Evolutionary conservation across 257 asterid genomes (phyloP), one percentile per base, ranked within the genome.

Genomic region (Solanum microdontum): DNA sequence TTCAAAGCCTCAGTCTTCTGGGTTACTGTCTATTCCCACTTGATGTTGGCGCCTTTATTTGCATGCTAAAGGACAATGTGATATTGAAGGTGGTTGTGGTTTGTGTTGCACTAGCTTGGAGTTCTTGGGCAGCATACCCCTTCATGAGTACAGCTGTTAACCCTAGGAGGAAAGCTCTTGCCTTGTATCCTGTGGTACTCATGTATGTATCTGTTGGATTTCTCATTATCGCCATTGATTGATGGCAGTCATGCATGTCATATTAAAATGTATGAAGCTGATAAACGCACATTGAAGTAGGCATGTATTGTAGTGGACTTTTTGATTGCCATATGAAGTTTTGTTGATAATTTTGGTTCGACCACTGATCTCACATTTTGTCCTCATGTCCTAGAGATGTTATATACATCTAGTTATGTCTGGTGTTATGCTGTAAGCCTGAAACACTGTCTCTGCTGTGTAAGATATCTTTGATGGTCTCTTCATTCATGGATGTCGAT

Each of bases 51-150:
- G 98, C 99, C 34, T 58, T 97, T 73, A 91, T 97, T 87, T 96
- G 97, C 94, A 92, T 97, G 98, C 87, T 97, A 68, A 90, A 91
- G 85, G 98, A 92, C 93, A 96, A 92, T 68, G 95, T 95, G 70
- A 93, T 96, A 32, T 66, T 97, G 21, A 97, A 97, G 92, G 87
- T 93, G 72, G 95, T 93, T 28, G 96, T 97, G 84, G 99, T 96
- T 1, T 93, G 91, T 36, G 93, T 97, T 80, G 91, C 99, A 40
- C 84, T 97, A 87, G 96, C 97, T 12, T 97, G 98, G 99, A 97
- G 99, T 92, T 96, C 98, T 23, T 97, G 99, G 99, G 99, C 99
- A 26, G 99, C 99, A 76, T 97, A 97, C 88, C 99, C 99, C 15
- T 96, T 97, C 95, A 97, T 96, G 95, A 97, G 99, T 86, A 94